Conservation (phyloP, 2,329 filamentous ascomycete genomes). For the Knoxdaviesia proteae region DNA sequence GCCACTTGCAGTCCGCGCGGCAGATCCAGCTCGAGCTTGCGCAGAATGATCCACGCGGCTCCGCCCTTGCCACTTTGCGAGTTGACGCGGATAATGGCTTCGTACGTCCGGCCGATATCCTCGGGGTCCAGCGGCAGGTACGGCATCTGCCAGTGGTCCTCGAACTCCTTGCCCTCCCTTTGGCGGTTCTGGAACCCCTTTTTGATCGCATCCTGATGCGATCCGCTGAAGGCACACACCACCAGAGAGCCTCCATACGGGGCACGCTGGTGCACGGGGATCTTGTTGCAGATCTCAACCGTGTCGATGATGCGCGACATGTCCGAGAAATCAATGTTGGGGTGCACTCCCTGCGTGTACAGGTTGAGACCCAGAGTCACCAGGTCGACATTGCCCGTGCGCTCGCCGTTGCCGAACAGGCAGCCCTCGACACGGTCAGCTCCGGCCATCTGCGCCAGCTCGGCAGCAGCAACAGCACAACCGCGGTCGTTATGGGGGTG, state of each 20-base stretch:
- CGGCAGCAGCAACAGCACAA: constrained; percentile 72
- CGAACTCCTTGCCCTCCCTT: constrained; percentile 30
- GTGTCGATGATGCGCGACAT: constrained; percentile 69
- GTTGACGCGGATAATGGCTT: constrained; percentile 95
- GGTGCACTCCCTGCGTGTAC: constrained; percentile 79
- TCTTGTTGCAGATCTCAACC: constrained; percentile 86
- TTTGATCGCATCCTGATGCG: constrained; percentile 91
- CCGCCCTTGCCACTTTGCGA: constrained; percentile 91
- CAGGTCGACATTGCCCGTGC: constrained; percentile 87
- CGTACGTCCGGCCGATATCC: constrained; percentile 92
- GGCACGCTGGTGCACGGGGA: constrained; percentile 71
- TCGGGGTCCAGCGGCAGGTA: constrained; percentile 85
- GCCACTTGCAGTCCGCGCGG: constrained; percentile 82
- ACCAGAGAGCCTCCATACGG: constrained; percentile 84
- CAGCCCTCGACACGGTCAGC: constrained; percentile 88
- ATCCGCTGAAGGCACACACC: constrained; percentile 80
- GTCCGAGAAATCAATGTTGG: constrained; percentile 78
- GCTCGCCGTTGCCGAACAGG: constrained; percentile 83
- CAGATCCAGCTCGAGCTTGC: constrained; percentile 74
- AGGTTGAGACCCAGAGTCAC: constrained; percentile 85
- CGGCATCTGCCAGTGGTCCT: constrained; percentile 64
- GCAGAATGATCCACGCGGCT: constrained; percentile 81
- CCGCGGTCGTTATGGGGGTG: constrained; percentile 93
- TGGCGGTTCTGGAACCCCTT: constrained; percentile 66
- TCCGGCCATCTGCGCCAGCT: constrained; percentile 89